Conservation (phyloP, 495 filamentous ascomycete species). For the Annulohypoxylon bovei region DNA sequence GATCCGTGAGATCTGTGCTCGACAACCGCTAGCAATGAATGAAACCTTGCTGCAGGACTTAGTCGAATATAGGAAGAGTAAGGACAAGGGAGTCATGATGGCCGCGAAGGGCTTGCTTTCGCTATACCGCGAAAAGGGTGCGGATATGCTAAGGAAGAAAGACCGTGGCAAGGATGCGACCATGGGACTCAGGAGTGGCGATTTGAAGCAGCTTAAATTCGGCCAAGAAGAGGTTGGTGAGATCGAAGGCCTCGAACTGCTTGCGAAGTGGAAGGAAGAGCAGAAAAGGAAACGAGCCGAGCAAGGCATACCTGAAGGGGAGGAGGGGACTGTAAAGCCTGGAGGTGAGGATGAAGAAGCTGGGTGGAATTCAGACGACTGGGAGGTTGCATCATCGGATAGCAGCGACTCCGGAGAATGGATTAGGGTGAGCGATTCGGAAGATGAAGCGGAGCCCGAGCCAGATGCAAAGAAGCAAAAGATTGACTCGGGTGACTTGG, state of each 20-base stretch:
- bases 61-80: conserved; percentile 94
- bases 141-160: conserved; percentile 87
- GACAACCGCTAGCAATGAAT: conserved; percentile 94
- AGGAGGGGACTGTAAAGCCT: conserved; percentile 46
- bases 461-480: conserved; percentile 71
- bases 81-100: conserved; percentile 98
- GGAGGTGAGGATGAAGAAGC: conserved; percentile 64
- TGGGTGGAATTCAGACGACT: conserved; percentile 78
- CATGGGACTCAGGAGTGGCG: conserved; percentile 77
- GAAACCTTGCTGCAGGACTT: conserved; percentile 96
- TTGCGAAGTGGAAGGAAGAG: conserved; percentile 94
- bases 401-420: conserved; percentile 85
- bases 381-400: conserved; percentile 84
- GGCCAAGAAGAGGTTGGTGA: conserved; percentile 81
- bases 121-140: conserved; percentile 88
- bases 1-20: conserved; percentile 90
- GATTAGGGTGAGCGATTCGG: conserved; percentile 90
- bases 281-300: conserved; percentile 78
- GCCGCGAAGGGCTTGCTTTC: conserved; percentile 89
- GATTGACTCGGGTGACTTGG: conserved; percentile 46
- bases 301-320: conserved; percentile 64
- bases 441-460: conserved; percentile 73
- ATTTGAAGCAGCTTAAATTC: conserved; percentile 75
- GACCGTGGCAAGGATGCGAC: conserved; percentile 94
- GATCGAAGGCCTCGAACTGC: conserved; percentile 91